These are phyloP conservation scores for Pyricularia sp. DNA, from an alignment of 2,329 filamentous ascomycete species.

Conservation along the genomic window DNA sequence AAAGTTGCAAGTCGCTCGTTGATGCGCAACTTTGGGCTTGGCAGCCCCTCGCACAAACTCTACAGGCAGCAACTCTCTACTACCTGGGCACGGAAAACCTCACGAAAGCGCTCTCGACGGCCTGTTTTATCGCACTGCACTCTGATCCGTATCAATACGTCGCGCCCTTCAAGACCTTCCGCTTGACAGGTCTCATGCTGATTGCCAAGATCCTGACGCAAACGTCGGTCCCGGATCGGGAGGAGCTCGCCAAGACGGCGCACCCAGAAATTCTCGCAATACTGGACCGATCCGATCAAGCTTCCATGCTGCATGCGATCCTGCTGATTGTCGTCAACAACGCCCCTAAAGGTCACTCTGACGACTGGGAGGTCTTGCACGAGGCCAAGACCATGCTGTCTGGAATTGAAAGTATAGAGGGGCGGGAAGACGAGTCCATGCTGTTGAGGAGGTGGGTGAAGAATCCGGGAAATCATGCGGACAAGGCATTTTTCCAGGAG, in stretches of 20 bases:
- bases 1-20: constrained; percentile 23
- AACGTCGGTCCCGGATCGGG: constrained; percentile 25
- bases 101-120: constrained; percentile 28
- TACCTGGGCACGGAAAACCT: constrained; percentile 29
- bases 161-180: constrained; percentile 34
- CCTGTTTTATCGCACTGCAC: constrained; percentile 32
- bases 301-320: constrained; percentile 39
- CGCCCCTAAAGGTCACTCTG: constrained; percentile 26
- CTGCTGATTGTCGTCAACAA: constrained; percentile 33
- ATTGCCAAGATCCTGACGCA: constrained; percentile 39
- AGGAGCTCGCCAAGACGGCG: constrained; percentile 7
- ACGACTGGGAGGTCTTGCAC: constrained; percentile 30
- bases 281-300: constrained; percentile 34
- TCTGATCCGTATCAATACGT: constrained; percentile 37
- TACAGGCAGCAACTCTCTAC: constrained; percentile 31
- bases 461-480: constrained; percentile 24
- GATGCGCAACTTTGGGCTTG: constrained; percentile 30
- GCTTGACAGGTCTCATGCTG: constrained; percentile 37
- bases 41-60: constrained; percentile 31
- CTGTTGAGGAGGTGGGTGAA: constrained; percentile 31
- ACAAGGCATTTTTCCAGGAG: constrained; percentile 33
- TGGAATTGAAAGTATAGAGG: constrained; percentile 33
- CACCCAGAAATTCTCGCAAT: constrained; percentile 13
- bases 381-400: constrained; percentile 32
- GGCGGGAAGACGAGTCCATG: constrained; percentile 29